phyloP scores from a whole-genome alignment of 78 protist genomes.

The Dictyostelium capitatum region DNA sequence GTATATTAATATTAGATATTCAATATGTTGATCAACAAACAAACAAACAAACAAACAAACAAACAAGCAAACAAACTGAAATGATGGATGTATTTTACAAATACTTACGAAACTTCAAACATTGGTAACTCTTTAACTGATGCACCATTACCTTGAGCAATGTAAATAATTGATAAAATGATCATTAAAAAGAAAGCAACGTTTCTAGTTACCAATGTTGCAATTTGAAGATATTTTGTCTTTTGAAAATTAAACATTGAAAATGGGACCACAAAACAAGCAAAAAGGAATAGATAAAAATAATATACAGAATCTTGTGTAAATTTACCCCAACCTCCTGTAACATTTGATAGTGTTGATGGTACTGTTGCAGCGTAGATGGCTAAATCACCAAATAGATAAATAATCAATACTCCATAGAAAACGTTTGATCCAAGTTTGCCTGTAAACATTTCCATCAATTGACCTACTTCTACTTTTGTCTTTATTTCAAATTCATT shows the following conservation, averaged over 20 bases:
- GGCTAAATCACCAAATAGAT: conserved; percentile 74
- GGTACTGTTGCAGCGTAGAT: conserved; percentile 79
- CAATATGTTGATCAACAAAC: too few species aligned
- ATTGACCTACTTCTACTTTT: conserved; percentile 63
- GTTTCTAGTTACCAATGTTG: conserved; percentile 75
- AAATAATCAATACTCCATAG: conserved; percentile 55
- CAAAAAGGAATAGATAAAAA: conserved; percentile 78
- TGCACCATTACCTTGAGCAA: conserved; percentile 80
- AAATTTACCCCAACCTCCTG: conserved; percentile 41
- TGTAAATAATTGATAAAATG: conserved; percentile 58
- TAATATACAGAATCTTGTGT: conserved; percentile 33
- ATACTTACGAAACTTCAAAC: conserved; percentile 40
- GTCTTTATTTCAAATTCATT: conserved; percentile 23
- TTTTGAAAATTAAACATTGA: conserved; percentile 78
- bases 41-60: too few species aligned
- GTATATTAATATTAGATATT: too few species aligned
- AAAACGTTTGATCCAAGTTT: conserved; percentile 68
- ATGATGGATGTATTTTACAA: too few species aligned
- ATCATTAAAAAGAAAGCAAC: conserved; percentile 87
- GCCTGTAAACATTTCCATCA: conserved; percentile 53
- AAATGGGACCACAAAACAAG: conserved; percentile 56
- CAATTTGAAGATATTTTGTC: conserved; percentile 84
- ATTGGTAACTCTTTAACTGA: conserved; percentile 7
- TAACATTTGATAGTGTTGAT: conserved; percentile 43
- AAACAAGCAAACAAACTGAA: too few species aligned